These are phyloP conservation scores for Penicillium hordei DNA, from an alignment of 2,329 filamentous ascomycete genomes.

Conservation along the genomic window DNA sequence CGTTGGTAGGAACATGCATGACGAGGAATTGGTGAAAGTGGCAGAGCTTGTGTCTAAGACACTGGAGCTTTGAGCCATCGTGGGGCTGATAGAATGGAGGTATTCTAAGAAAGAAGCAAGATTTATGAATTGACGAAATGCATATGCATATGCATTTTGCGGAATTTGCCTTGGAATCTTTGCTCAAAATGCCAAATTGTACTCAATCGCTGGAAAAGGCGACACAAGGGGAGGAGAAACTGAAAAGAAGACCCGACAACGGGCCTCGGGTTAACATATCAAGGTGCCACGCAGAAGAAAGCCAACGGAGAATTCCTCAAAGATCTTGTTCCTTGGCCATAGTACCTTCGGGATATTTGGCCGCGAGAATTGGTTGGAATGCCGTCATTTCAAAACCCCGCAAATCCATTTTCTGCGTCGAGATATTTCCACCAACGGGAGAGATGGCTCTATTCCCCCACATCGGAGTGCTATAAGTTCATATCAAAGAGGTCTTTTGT, in stretches of 20 bases:
- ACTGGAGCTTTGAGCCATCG: not conserved
- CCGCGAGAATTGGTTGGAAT: not conserved
- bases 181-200: not conserved
- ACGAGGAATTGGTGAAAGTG: not conserved
- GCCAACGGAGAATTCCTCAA: not conserved
- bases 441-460: no score
- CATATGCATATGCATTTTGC: not conserved
- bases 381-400: not conserved
- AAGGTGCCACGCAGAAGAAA: not conserved
- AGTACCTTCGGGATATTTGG: not conserved
- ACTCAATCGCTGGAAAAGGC: not conserved
- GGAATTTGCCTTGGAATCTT: not conserved
- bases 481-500: not conserved
- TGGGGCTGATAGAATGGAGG: not conserved
- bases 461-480: not conserved
- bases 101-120: not conserved
- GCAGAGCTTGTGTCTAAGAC: not conserved
- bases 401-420: not conserved
- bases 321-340: not conserved
- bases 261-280: not conserved
- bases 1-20: not conserved
- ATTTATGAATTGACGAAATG: not conserved
- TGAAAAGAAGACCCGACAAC: not conserved
- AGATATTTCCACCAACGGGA: not conserved
- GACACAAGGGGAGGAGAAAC: not conserved